Percentiles rank a stretch among this genome's conserved stretches.
Evolutionary conservation across 139 green algal species (phyloP).

Genomic region (Astrephomene gubernaculifera): DNA sequence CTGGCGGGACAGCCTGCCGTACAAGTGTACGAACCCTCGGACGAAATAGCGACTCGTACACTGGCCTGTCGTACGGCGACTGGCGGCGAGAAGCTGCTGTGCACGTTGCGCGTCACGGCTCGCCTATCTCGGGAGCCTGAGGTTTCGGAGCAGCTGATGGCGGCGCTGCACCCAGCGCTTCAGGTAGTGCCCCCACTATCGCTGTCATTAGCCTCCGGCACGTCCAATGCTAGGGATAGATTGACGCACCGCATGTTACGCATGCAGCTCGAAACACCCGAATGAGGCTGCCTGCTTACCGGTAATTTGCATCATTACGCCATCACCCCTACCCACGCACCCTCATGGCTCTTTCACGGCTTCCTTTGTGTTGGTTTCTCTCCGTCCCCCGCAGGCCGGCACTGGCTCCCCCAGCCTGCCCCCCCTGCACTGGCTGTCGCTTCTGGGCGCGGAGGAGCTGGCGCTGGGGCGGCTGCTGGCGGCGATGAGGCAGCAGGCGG

Average conservation of each 20-base stretch:
- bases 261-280: no score
- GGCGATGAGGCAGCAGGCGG: conserved; percentile 1
- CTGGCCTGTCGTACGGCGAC: conserved; percentile 17
- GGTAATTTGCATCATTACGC: no score
- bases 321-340: no score
- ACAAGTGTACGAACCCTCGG: conserved; percentile 13
- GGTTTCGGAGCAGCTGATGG: conserved; percentile 45
- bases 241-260: no score
- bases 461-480: background rate
- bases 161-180: conserved; percentile 34
- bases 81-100: conserved; percentile 6
- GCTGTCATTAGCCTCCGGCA: no score
- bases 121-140: conserved; percentile 21
- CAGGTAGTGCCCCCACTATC: no score
- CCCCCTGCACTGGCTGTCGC: conserved; percentile 31
- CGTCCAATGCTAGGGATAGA: no score
- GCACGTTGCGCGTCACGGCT: background rate
- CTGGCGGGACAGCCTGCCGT: conserved; percentile 6
- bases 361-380: no score
- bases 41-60: background rate
- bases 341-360: no score
- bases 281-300: no score
- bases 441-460: conserved; percentile 41
- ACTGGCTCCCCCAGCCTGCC: conserved; percentile 17
- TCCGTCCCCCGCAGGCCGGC: background rate